phyloP scores from a whole-genome alignment of 2,329 filamentous ascomycete genomes.

The Orbilia oligospora region DNA sequence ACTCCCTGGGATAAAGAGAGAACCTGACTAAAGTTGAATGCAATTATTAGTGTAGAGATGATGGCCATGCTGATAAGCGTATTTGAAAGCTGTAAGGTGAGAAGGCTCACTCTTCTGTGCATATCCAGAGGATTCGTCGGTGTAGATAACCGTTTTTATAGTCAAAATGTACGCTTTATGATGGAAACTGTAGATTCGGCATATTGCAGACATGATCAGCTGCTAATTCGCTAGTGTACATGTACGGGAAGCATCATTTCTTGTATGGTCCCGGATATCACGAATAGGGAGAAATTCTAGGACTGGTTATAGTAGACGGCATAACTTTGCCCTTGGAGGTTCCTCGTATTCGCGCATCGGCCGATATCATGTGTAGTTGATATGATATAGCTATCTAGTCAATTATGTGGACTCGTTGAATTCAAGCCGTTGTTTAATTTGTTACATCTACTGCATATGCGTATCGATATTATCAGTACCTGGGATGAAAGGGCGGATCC shows the following conservation, averaged over 20 bases:
- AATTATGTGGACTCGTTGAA: not conserved
- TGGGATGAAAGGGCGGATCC: not conserved
- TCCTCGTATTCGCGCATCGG: constrained; percentile 18
- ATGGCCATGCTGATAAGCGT: not conserved
- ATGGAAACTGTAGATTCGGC: not conserved
- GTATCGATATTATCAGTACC: not conserved
- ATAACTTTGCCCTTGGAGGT: not conserved
- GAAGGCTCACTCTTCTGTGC: constrained; percentile 1
- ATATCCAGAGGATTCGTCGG: not conserved
- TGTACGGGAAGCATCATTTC: not conserved
- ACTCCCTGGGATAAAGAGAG: not conserved
- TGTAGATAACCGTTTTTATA: constrained; percentile 7
- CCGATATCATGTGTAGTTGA: not conserved
- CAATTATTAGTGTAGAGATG: not conserved
- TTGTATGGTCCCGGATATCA: not conserved
- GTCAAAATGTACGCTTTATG: not conserved
- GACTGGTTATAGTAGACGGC: not conserved
- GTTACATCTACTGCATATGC: not conserved
- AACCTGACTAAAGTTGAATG: not conserved
- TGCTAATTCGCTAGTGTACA: not conserved
- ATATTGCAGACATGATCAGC: not conserved
- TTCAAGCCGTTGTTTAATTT: constrained; percentile 5
- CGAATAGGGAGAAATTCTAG: not conserved
- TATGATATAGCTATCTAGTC: not conserved
- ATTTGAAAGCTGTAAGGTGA: not conserved